Evolutionary conservation across 129 eudicot genomes (phyloP).

Genomic region (Apium graveolens): DNA sequence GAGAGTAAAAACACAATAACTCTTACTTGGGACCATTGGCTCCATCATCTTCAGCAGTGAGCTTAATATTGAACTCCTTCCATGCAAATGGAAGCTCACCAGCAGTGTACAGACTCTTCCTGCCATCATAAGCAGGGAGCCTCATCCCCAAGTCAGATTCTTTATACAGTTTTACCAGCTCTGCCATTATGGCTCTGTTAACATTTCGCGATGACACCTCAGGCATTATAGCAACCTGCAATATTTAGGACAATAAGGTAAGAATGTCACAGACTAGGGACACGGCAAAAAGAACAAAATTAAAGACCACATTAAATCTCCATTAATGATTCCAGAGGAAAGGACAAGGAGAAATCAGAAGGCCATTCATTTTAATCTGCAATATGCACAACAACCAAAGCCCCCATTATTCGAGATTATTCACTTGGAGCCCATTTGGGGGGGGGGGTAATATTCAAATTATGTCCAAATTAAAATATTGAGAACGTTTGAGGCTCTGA

Average conservation of each 20-base stretch:
- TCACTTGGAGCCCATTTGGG: background rate
- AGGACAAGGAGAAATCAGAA: constrained; percentile 25
- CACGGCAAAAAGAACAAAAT: constrained; percentile 24
- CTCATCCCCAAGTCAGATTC: constrained; percentile 81
- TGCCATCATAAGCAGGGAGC: constrained; percentile 88
- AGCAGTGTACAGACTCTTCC: constrained; percentile 86
- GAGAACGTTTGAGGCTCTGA: background rate
- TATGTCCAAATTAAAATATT: background rate
- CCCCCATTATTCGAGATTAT: background rate
- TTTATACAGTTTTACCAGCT: constrained; percentile 63
- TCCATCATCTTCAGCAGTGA: constrained; percentile 63
- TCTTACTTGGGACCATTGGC: constrained; percentile 60
- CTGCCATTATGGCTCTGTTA: constrained; percentile 76
- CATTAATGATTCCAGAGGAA: constrained; percentile 25
- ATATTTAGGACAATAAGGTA: constrained; percentile 7
- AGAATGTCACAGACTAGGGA: constrained; percentile 3
- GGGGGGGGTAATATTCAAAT: background rate
- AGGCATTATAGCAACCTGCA: constrained; percentile 72
- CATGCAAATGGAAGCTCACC: constrained; percentile 84
- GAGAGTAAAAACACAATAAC: background rate
- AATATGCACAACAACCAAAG: constrained; percentile 3
- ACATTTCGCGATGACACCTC: constrained; percentile 70
- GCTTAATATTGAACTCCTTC: constrained; percentile 64
- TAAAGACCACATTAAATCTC: constrained; percentile 13
- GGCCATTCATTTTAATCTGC: constrained; percentile 19